phyloP scores from a whole-genome alignment of 106 monocot species.

The Apostasia shenzhenica region DNA sequence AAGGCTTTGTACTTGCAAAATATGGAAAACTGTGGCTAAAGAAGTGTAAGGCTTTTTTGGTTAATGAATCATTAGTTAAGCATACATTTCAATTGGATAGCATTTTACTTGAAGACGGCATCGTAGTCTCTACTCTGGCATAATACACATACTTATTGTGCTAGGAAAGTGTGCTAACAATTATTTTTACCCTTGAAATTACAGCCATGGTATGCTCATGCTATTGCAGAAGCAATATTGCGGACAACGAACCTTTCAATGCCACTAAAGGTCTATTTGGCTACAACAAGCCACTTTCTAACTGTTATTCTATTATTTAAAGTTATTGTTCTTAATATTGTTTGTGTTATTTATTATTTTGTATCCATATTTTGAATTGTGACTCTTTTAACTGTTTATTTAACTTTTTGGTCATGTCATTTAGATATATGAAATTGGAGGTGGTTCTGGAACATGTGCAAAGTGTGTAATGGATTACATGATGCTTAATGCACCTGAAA shows the following conservation, averaged over 20 bases:
- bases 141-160: too few species aligned
- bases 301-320: not conserved
- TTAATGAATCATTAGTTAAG: too few species aligned
- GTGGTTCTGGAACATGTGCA: slow-evolving; percentile 99
- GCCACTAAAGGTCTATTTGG: slow-evolving; percentile 63
- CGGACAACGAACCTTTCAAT: slow-evolving; percentile 87
- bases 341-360: not conserved
- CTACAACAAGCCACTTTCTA: not conserved
- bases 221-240: slow-evolving; percentile 94
- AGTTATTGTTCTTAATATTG: not conserved
- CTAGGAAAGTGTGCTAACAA: not conserved
- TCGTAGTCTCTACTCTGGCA: too few species aligned
- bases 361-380: not conserved
- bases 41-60: too few species aligned
- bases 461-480: slow-evolving; percentile 98
- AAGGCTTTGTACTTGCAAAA: too few species aligned
- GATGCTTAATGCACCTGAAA: slow-evolving; percentile 93
- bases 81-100: too few species aligned
- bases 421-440: slow-evolving; percentile 99
- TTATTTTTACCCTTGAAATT: not conserved
- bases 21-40: too few species aligned
- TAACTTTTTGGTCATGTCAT: slow-evolving; percentile 8
- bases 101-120: too few species aligned
- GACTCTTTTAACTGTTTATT: not conserved
- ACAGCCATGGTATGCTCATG: slow-evolving; percentile 99